Evolutionary conservation across 768 basidiomycete genomes (phyloP).

Genomic region (Pseudohyphozyma bogoriensis): DNA sequence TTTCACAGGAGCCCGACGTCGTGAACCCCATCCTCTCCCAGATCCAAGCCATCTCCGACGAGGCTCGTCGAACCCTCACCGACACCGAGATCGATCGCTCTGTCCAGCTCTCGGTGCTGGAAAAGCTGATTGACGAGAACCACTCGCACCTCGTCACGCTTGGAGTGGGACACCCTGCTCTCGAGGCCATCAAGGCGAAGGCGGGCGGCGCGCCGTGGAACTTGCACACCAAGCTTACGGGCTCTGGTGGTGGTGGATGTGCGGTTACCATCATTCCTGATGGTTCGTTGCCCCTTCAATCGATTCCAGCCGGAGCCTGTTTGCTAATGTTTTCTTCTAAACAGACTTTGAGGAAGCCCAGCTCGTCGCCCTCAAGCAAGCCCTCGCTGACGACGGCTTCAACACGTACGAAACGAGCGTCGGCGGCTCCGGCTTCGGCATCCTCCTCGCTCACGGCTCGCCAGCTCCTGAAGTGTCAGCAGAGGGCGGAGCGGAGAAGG

Average conservation of each 20-base stretch:
- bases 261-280: slow-evolving; percentile 91
- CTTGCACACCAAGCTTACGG: slow-evolving; percentile 87
- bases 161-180: slow-evolving; percentile 78
- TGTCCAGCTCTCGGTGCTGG: slow-evolving; percentile 54
- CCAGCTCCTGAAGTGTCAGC: slow-evolving; percentile 9
- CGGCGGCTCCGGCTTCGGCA: slow-evolving; percentile 83
- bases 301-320: neutral
- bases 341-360: slow-evolving; percentile 61
- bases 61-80: slow-evolving; percentile 62
- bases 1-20: slow-evolving; percentile 62
- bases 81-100: slow-evolving; percentile 61
- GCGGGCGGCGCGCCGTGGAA: slow-evolving; percentile 55
- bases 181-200: slow-evolving; percentile 70
- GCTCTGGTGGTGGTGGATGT: slow-evolving; percentile 97
- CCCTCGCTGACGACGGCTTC: slow-evolving; percentile 57
- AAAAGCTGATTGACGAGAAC: slow-evolving; percentile 81
- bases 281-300: slow-evolving; percentile 44
- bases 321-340: neutral
- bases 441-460: slow-evolving; percentile 35
- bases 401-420: slow-evolving; percentile 82
- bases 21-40: slow-evolving; percentile 65
- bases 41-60: slow-evolving; percentile 77
- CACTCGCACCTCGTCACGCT: slow-evolving; percentile 72
- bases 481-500: slow-evolving; percentile 29
- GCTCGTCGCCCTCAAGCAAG: slow-evolving; percentile 51